Conservation (phyloP, 257 asterid species). For the Solanum tacnaense region DNA sequence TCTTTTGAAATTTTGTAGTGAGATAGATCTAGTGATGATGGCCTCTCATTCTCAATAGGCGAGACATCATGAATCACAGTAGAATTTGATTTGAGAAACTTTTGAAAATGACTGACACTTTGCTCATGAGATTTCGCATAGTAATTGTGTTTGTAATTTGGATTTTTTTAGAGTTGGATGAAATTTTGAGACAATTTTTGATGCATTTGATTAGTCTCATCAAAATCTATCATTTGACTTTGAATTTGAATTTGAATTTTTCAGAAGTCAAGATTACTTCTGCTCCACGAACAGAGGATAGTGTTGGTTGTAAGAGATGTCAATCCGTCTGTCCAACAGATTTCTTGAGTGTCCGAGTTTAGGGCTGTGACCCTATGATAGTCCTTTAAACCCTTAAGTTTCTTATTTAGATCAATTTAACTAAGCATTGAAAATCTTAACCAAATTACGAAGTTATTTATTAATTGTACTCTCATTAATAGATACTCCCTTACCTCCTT, state of each 20-base stretch:
- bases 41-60: background rate
- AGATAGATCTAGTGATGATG: background rate
- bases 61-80: background rate
- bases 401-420: background rate
- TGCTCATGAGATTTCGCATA: background rate
- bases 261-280: too few relatives aligned
- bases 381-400: background rate
- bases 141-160: background rate
- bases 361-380: background rate
- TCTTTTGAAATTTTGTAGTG: background rate
- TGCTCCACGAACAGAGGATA: too few relatives aligned
- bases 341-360: too few relatives aligned
- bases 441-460: too few relatives aligned
- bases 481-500: too few relatives aligned
- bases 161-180: background rate
- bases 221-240: too few relatives aligned
- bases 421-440: too few relatives aligned
- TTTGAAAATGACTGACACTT: background rate
- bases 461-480: too few relatives aligned
- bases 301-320: too few relatives aligned
- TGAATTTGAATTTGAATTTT: background rate
- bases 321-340: too few relatives aligned
- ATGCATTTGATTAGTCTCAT: accelerated
- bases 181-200: background rate
- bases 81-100: background rate